A percentile compares a stretch with the other conserved stretches of the same genome.
These are phyloP conservation scores for Rutstroemia sp. DNA, from an alignment of 2,329 filamentous ascomycete genomes.

Conservation along the genomic window DNA sequence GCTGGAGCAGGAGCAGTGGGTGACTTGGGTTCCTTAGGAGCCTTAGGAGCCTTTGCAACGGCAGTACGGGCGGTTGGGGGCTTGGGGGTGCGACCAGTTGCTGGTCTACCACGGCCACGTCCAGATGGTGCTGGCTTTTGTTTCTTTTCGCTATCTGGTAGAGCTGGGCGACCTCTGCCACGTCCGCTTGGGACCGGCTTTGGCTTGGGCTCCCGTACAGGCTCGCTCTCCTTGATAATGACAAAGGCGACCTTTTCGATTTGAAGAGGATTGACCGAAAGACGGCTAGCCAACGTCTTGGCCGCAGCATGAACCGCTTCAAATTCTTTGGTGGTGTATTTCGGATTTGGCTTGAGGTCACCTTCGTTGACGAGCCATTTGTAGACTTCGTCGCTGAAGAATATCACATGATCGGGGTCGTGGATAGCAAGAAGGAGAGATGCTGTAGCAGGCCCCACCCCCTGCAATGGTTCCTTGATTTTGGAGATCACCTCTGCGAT, in stretches of 20 bases:
- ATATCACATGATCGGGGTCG: conserved; percentile 52
- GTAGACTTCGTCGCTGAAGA: conserved; percentile 77
- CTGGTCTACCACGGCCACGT: conserved; percentile 17
- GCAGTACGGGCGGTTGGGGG: neutral
- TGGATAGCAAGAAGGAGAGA: conserved; percentile 64
- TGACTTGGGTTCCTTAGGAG: neutral
- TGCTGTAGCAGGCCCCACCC: conserved; percentile 73
- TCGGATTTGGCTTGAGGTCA: conserved; percentile 43
- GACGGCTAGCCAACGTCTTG: conserved; percentile 37
- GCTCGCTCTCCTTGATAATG: conserved; percentile 41
- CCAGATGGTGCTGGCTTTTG: conserved; percentile 14
- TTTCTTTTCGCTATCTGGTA: conserved; percentile 22
- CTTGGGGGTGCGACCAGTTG: conserved; percentile 5
- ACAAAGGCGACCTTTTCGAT: conserved; percentile 68
- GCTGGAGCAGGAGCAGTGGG: neutral
- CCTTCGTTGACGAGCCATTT: conserved; percentile 59
- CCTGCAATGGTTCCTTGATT: conserved; percentile 53
- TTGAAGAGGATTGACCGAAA: conserved; percentile 51
- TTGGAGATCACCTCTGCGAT: conserved; percentile 40
- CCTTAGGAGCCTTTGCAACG: conserved; percentile 1
- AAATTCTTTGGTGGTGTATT: conserved; percentile 67
- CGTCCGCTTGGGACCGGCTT: conserved; percentile 15
- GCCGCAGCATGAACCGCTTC: conserved; percentile 41
- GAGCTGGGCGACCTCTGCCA: conserved; percentile 17
- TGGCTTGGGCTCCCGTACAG: conserved; percentile 16